These are phyloP conservation scores for Plasmodium falciparum DNA, from an alignment of 169 alveolate genomes.

Conservation along the genomic window DNA sequence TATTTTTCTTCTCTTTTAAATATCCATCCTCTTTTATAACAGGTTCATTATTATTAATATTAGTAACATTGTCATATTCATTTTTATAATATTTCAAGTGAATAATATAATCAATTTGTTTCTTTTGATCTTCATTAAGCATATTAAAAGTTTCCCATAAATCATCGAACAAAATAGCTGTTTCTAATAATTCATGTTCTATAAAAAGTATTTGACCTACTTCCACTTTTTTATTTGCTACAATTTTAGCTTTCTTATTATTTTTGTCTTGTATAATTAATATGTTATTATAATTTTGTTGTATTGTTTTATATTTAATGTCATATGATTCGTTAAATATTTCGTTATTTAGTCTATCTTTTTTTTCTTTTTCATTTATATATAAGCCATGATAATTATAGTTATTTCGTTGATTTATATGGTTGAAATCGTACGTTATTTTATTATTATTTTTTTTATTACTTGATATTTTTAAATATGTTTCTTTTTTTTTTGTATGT, in stretches of 20 bases:
- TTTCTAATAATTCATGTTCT: conserved; percentile 58
- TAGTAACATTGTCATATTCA: not conserved
- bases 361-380: not conserved
- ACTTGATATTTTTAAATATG: no score
- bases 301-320: conserved; percentile 11
- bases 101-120: conserved; percentile 10
- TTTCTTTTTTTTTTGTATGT: no score
- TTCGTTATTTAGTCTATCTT: not conserved
- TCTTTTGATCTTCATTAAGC: conserved; percentile 19
- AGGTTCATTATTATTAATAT: conserved; percentile 44
- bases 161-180: conserved; percentile 61
- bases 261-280: conserved; percentile 51
- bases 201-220: conserved; percentile 53
- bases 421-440: no score
- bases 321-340: conserved; percentile 13
- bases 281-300: conserved; percentile 38
- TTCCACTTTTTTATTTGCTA: conserved; percentile 53
- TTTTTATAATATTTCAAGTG: no score
- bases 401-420: no score
- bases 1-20: conserved; percentile 19
- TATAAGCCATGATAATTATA: no score
- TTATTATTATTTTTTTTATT: no score
- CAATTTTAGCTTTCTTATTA: conserved; percentile 38
- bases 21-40: conserved; percentile 20
- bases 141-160: conserved; percentile 48